Conservation (phyloP, 805 yeast genomes). For the Phaffomyces opuntiae region DNA sequence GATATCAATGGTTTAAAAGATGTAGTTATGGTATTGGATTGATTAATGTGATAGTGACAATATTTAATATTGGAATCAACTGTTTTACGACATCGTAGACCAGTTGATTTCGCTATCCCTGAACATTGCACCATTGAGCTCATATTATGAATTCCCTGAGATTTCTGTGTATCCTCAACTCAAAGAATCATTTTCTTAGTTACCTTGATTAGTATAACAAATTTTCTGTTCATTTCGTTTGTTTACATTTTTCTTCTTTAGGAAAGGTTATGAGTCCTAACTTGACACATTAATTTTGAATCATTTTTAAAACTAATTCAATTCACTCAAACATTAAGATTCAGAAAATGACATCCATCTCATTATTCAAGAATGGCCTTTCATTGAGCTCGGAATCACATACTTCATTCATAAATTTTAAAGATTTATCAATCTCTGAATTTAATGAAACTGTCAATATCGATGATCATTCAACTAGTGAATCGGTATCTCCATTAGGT, state of each 20-base stretch:
- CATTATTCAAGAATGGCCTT: constrained; percentile 10
- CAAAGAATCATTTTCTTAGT: too few relatives aligned
- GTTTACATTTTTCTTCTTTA: not conserved
- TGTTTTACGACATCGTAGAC: not conserved
- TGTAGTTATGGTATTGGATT: not conserved
- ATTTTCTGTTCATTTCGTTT: not conserved
- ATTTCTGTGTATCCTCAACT: too few relatives aligned
- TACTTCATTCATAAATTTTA: constrained; percentile 5
- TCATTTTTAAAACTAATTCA: too few relatives aligned
- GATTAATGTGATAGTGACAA: constrained; percentile 17
- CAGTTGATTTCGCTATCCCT: not conserved
- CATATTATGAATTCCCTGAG: too few relatives aligned
- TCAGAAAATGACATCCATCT: constrained; percentile 1
- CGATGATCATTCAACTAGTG: not conserved
- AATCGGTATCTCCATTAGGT: constrained; percentile 3
- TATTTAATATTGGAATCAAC: constrained; percentile 1
- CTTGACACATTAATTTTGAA: not conserved
- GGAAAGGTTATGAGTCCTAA: constrained; percentile 1
- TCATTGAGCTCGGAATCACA: constrained; percentile 1
- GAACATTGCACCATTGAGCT: not conserved
- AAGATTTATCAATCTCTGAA: not conserved
- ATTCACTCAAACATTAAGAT: too few relatives aligned
- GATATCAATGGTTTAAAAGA: not conserved
- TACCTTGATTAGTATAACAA: too few relatives aligned
- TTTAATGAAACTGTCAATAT: not conserved